phyloP scores from a whole-genome alignment of 2,329 filamentous ascomycete genomes.

The Botryotinia calthae region DNA sequence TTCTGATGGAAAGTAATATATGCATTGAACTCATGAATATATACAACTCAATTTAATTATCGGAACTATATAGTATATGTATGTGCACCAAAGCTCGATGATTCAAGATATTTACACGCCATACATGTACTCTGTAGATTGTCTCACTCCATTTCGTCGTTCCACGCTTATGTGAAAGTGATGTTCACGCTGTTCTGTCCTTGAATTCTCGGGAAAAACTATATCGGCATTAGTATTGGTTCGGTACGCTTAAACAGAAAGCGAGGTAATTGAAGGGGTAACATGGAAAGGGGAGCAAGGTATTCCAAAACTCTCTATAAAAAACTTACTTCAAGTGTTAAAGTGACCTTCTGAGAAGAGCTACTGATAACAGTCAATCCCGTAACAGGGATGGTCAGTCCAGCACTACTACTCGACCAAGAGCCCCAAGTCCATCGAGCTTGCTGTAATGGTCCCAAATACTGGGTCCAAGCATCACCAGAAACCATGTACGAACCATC shows the following conservation, averaged over 20 bases:
- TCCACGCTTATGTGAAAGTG: not conserved
- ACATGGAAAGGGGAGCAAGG: not conserved
- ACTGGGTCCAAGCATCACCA: constrained; percentile 54
- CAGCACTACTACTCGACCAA: constrained; percentile 49
- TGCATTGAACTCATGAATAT: constrained; percentile 1
- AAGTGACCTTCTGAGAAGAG: not conserved
- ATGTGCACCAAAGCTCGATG: not conserved
- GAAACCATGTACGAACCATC: constrained; percentile 49
- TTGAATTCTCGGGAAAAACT: constrained; percentile 12
- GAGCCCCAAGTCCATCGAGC: constrained; percentile 48
- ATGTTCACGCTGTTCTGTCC: constrained; percentile 14
- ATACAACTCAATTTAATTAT: not conserved
- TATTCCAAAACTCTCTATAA: too few species aligned
- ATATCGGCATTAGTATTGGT: not conserved
- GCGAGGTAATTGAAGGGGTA: not conserved
- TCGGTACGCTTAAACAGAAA: not conserved
- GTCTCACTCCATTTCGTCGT: not conserved
- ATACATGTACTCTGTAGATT: not conserved
- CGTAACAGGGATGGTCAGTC: constrained; percentile 48
- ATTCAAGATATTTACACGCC: not conserved
- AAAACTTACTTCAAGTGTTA: constrained; percentile 6
- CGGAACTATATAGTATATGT: not conserved
- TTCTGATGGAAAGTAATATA: not conserved
- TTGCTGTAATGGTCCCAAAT: constrained; percentile 51
- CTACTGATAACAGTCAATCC: constrained; percentile 42